Evolutionary conservation across 169 alveolate species (phyloP), one percentile per base, ranked within the genome.

Genomic region (Cryptosporidium ryanae): DNA sequence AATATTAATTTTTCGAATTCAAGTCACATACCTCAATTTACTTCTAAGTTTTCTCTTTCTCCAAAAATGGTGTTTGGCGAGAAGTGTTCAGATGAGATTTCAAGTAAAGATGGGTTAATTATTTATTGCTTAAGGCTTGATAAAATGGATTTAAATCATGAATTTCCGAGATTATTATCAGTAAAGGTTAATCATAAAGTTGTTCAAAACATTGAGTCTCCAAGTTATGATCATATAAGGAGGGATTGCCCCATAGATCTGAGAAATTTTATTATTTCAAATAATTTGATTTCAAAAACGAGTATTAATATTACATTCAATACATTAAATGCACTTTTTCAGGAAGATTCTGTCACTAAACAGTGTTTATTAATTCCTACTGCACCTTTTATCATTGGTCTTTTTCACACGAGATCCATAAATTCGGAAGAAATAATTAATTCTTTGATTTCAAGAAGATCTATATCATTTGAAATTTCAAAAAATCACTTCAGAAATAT

Each of bases 301-400:
- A 59, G 17, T 38, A 18, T 76, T n/a, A 76, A 76, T 34, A 76
- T 76, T 34, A 23, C 71, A 52, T 76, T 76, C 46, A 76, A 38
- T 44, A 76, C 87, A 43, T n/a, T 76, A 15, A 76, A 76, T 61
- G 87, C 87, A 57, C 23, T 13, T 21, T 43, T 15, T 32, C 18
- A 17, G 31, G 66, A 61, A 61, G 43, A 61, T 15, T 25, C 44
- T 59, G 43, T 23, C 4, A 34, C 12, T n/a, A 52, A 59, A 10
- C 34, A 7, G 5, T 4, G 43, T 13, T 61, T 76, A 29, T 70
- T 71, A 3, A 76, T 76, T 44, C 87, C 87, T 25, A 76, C 87
- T 18, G 87, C 87, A 4, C 87, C 87, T 6, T 76, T 46, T 76
- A 76, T 76, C 27, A 76, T 76, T 76, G 87, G 87, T 6, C 17